Percentiles rank a stretch among this genome's conserved stretches.
These are phyloP conservation scores for Diplotaxis tenuifolia DNA, from an alignment of 345 rosid genomes.

Conservation along the genomic window DNA sequence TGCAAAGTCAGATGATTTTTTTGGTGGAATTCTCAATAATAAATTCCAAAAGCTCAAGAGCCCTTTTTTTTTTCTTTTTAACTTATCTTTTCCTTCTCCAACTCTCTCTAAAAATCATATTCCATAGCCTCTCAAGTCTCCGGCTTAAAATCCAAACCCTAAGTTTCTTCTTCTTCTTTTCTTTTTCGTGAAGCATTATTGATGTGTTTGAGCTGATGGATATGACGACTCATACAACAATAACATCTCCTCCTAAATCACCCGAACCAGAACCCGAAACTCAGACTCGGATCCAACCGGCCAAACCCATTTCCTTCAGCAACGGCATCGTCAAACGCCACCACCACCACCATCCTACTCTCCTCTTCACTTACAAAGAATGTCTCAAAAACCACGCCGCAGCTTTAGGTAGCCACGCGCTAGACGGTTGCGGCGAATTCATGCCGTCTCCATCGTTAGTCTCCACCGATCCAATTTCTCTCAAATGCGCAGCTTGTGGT, in stretches of 20 bases:
- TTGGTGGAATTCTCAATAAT: too few species aligned
- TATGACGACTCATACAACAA: conserved; percentile 27
- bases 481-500: conserved; percentile 83
- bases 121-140: neutral
- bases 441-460: conserved; percentile 66
- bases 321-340: conserved; percentile 80
- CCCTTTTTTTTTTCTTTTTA: too few species aligned
- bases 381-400: conserved; percentile 89
- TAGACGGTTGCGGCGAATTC: conserved; percentile 89
- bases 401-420: conserved; percentile 61
- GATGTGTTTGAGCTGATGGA: conserved; percentile 63
- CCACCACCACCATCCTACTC: conserved; percentile 34
- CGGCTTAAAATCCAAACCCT: conserved; percentile 25
- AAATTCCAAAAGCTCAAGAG: conserved; percentile 21
- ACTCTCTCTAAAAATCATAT: conserved; percentile 15
- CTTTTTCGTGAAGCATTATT: neutral
- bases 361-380: conserved; percentile 52
- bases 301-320: conserved; percentile 58
- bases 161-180: neutral
- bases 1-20: too few species aligned
- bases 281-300: conserved; percentile 59
- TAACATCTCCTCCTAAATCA: conserved; percentile 40
- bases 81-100: conserved; percentile 27
- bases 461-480: conserved; percentile 61
- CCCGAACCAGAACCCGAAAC: conserved; percentile 64